Evolutionary conservation across 345 rosid species (phyloP).

Genomic region (Dipteronia sinensis): DNA sequence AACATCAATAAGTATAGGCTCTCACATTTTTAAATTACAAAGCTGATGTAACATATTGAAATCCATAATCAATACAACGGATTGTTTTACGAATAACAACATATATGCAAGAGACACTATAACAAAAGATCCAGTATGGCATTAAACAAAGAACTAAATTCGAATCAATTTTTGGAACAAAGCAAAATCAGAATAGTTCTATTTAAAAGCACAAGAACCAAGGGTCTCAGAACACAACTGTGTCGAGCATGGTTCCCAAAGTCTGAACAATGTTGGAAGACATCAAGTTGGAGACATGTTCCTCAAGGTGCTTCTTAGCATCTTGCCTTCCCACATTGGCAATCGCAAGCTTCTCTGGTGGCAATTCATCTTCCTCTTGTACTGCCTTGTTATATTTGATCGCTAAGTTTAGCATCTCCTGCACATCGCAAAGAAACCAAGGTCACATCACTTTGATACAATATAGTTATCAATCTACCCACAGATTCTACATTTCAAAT

Average conservation of each 20-base stretch:
- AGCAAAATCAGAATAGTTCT: background rate
- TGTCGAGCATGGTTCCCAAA: conserved; percentile 96
- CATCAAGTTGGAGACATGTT: conserved; percentile 92
- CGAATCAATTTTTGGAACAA: background rate
- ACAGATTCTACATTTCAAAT: background rate
- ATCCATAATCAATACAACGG: background rate
- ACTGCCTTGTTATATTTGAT: conserved; percentile 92
- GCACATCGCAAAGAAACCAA: conserved; percentile 23
- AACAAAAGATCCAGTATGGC: background rate
- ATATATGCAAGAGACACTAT: background rate
- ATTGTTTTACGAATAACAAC: background rate
- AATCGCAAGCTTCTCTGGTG: conserved; percentile 92
- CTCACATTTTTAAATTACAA: too few species aligned
- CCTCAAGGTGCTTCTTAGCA: conserved; percentile 97
- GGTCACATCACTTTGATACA: background rate
- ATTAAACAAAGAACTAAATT: background rate
- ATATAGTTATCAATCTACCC: background rate
- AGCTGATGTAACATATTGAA: too few species aligned
- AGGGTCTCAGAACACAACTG: conserved; percentile 69
- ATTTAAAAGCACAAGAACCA: background rate
- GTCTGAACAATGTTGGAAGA: conserved; percentile 99
- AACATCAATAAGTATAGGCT: background rate
- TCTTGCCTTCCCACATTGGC: conserved; percentile 98
- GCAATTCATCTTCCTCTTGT: conserved; percentile 95
- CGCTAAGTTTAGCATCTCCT: conserved; percentile 92